phyloP scores from a whole-genome alignment of 2,329 filamentous ascomycete species.

The Beauveria sp. region DNA sequence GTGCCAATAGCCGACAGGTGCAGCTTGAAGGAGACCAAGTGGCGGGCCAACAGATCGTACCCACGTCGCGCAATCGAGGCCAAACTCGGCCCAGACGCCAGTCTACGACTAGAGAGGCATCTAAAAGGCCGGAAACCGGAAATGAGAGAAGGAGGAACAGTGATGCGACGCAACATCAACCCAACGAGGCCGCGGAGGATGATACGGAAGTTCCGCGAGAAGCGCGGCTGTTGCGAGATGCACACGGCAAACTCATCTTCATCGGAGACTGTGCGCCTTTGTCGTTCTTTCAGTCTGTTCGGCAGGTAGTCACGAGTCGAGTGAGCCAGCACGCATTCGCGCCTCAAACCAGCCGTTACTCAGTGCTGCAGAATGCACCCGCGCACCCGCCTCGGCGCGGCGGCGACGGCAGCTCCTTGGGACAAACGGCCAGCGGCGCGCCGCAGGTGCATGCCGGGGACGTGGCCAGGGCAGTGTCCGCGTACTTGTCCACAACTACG shows the following conservation, averaged over 20 bases:
- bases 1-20: background rate
- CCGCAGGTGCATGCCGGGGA: slow-evolving; percentile 22
- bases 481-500: slow-evolving; percentile 33
- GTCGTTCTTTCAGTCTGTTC: slow-evolving; percentile 47
- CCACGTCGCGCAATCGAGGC: background rate
- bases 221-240: slow-evolving; percentile 42
- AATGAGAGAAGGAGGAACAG: background rate
- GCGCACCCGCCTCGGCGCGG: slow-evolving; percentile 13
- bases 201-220: slow-evolving; percentile 48
- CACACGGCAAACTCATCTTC: slow-evolving; percentile 46
- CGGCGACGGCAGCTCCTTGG: background rate
- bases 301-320: slow-evolving; percentile 41
- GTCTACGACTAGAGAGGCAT: slow-evolving; percentile 13
- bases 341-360: slow-evolving; percentile 41
- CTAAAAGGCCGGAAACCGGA: background rate
- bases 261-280: slow-evolving; percentile 49
- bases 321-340: slow-evolving; percentile 44
- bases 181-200: slow-evolving; percentile 31
- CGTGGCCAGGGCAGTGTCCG: slow-evolving; percentile 23
- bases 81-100: background rate
- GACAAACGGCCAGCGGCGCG: background rate
- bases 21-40: background rate
- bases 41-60: background rate
- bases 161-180: background rate
- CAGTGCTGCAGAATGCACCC: slow-evolving; percentile 38